phyloP scores from a whole-genome alignment of 495 filamentous ascomycete genomes.

The Penicillium paxilli region DNA sequence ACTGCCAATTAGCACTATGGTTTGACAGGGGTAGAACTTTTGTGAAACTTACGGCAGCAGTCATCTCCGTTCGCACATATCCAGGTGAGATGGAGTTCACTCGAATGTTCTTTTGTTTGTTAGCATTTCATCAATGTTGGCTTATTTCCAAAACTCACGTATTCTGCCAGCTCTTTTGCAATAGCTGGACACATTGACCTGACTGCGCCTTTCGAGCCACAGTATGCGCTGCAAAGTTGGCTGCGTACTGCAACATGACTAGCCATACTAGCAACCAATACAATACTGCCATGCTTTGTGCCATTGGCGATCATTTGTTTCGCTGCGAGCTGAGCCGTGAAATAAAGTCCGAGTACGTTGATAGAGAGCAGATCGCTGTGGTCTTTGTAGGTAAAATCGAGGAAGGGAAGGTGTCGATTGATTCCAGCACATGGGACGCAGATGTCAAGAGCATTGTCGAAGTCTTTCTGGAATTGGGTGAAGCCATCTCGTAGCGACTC shows the following conservation, averaged over 20 bases:
- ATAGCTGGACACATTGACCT: slow-evolving; percentile 66
- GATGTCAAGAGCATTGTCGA: slow-evolving; percentile 40
- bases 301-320: slow-evolving; percentile 49
- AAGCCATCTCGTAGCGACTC: slow-evolving; percentile 58
- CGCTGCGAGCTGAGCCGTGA: slow-evolving; percentile 47
- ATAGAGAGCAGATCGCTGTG: slow-evolving; percentile 40
- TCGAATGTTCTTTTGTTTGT: slow-evolving; percentile 31
- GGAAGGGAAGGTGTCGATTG: slow-evolving; percentile 35
- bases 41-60: slow-evolving; percentile 50
- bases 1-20: slow-evolving; percentile 63
- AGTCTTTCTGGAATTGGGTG: slow-evolving; percentile 39
- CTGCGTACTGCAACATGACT: slow-evolving; percentile 57
- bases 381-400: slow-evolving; percentile 44
- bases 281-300: slow-evolving; percentile 45
- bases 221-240: slow-evolving; percentile 73
- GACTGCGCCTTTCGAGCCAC: slow-evolving; percentile 71
- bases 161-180: slow-evolving; percentile 56
- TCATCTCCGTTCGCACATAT: slow-evolving; percentile 48
- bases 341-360: slow-evolving; percentile 37
- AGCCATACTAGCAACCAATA: slow-evolving; percentile 50
- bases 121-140: neutral
- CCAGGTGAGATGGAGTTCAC: slow-evolving; percentile 49
- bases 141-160: slow-evolving; percentile 20
- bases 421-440: slow-evolving; percentile 43
- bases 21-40: neutral